Conservation (phyloP, 768 basidiomycete genomes). For the Lentinula lateritia region DNA sequence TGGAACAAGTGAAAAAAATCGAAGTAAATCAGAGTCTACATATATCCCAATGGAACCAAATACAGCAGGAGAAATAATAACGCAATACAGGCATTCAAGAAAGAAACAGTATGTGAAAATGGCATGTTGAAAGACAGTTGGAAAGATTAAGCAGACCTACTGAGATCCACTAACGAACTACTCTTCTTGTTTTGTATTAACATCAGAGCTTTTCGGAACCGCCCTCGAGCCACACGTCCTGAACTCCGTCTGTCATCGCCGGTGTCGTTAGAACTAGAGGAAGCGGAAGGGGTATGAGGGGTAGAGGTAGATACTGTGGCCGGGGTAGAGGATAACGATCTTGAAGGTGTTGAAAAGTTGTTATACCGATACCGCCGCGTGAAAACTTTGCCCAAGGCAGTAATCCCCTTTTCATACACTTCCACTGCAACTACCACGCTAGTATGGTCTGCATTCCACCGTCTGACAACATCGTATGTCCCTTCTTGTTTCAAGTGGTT, state of each 20-base stretch:
- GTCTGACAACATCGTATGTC: conserved; percentile 19
- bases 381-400: conserved; percentile 34
- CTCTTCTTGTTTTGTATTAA: not conserved
- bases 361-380: conserved; percentile 24
- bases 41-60: not conserved
- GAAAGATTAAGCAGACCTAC: not conserved
- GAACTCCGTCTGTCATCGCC: not conserved
- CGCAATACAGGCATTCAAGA: not conserved
- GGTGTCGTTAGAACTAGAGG: not conserved
- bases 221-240: not conserved
- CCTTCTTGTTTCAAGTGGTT: conserved; percentile 37
- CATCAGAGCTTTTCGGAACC: not conserved
- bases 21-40: not conserved
- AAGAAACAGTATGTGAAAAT: not conserved
- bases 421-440: conserved; percentile 3
- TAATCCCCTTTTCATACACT: conserved; percentile 34
- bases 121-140: not conserved
- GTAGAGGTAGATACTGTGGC: not conserved
- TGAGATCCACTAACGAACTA: not conserved
- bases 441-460: conserved; percentile 13
- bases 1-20: not conserved
- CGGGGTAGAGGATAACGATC: not conserved
- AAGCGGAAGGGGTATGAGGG: not conserved
- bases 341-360: not conserved
- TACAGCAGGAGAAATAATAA: not conserved